Evolutionary conservation across 2,329 filamentous ascomycete genomes (phyloP).

Genomic region (Chaetoscypha palmicola): DNA sequence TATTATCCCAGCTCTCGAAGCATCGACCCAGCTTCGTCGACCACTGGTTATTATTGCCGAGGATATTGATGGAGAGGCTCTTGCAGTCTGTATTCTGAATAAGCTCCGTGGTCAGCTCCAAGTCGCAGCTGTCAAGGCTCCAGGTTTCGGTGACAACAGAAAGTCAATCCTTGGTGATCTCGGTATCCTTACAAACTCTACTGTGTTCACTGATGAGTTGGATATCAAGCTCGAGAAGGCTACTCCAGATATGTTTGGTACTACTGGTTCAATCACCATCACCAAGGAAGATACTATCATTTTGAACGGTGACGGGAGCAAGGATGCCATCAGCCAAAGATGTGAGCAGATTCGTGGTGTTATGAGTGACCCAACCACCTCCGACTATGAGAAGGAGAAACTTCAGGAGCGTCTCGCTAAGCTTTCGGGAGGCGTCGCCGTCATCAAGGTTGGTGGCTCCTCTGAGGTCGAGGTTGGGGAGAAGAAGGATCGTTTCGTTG

Average conservation of each 20-base stretch:
- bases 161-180: conserved; percentile 99
- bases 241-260: conserved; percentile 90
- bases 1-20: conserved; percentile 96
- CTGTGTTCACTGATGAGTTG: conserved; percentile 96
- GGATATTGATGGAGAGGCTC: conserved; percentile 97
- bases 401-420: conserved; percentile 99
- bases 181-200: conserved; percentile 90
- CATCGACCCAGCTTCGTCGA: conserved; percentile 88
- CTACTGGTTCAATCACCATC: conserved; percentile 97
- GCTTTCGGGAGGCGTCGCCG: conserved; percentile 96
- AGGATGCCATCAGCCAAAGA: conserved; percentile 87
- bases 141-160: conserved; percentile 99
- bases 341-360: conserved; percentile 99
- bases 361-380: conserved; percentile 87
- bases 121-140: conserved; percentile 97
- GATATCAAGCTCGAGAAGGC: conserved; percentile 99
- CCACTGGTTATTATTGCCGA: conserved; percentile 98
- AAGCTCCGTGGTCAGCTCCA: conserved; percentile 99
- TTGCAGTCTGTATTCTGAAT: conserved; percentile 98
- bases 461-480: conserved; percentile 98
- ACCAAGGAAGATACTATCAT: conserved; percentile 99
- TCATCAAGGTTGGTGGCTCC: conserved; percentile 97
- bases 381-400: conserved; percentile 99
- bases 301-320: conserved; percentile 92
- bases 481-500: conserved; percentile 99